phyloP scores from a whole-genome alignment of 192 early-diverging fungal genomes.

The Mortierella hygrophila region DNA sequence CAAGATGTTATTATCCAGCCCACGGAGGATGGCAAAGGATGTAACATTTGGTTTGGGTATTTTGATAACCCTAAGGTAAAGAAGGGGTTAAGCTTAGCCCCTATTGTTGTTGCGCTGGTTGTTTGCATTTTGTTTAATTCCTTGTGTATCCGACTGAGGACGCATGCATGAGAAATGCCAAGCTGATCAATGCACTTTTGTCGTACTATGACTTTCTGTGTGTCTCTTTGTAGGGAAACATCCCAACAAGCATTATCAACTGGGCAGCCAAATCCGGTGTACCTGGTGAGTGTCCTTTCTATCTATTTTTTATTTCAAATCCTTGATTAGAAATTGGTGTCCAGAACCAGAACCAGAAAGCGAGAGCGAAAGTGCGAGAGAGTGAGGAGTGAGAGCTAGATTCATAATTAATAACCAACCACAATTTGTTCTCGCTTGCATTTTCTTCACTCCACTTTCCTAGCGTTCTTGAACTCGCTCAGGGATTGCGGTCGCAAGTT shows the following conservation, averaged over 20 bases:
- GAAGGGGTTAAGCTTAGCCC: background rate
- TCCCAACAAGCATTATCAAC: constrained; percentile 55
- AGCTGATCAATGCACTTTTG: background rate
- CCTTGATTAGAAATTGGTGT: background rate
- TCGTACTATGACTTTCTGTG: background rate
- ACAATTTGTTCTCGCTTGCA: background rate
- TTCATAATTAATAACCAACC: background rate
- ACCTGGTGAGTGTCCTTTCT: constrained; percentile 24
- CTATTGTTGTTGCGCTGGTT: background rate
- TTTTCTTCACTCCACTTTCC: background rate
- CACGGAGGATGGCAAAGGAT: constrained; percentile 38
- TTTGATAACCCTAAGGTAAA: constrained; percentile 63
- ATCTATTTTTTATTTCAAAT: background rate
- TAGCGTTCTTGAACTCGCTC: constrained; percentile 15
- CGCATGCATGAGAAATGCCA: background rate
- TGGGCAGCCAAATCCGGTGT: constrained; percentile 58
- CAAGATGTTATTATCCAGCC: constrained; percentile 57
- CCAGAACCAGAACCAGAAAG: background rate
- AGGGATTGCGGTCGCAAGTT: constrained; percentile 8
- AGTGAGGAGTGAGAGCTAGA: background rate
- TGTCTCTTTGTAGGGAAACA: constrained; percentile 32
- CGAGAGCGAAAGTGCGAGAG: background rate
- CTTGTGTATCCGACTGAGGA: background rate
- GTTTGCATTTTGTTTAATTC: background rate
- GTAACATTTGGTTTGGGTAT: constrained; percentile 57